These are phyloP conservation scores for Chaetomium olivaceum DNA, from an alignment of 2,329 filamentous ascomycete genomes.

Conservation along the genomic window DNA sequence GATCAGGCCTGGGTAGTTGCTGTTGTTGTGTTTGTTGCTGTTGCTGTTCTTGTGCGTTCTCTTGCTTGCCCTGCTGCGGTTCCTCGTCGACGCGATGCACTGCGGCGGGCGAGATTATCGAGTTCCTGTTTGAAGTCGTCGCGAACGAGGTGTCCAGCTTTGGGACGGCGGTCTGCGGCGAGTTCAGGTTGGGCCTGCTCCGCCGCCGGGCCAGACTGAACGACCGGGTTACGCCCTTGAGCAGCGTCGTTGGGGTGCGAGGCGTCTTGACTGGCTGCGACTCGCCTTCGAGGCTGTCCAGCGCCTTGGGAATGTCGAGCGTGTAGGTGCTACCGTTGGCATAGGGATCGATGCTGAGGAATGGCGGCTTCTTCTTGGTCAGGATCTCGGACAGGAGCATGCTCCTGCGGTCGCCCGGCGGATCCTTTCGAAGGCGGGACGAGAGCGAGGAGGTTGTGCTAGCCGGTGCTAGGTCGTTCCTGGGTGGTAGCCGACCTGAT, in stretches of 20 bases:
- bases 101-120: background rate
- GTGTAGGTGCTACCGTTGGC: slow-evolving; percentile 43
- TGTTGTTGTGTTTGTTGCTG: background rate
- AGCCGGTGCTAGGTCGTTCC: slow-evolving; percentile 27
- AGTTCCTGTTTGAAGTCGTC: background rate
- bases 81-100: slow-evolving; percentile 24
- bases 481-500: slow-evolving; percentile 20
- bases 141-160: slow-evolving; percentile 16
- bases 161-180: slow-evolving; percentile 10
- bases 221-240: slow-evolving; percentile 52
- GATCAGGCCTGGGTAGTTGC: slow-evolving; percentile 31
- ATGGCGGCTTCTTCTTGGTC: slow-evolving; percentile 45
- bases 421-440: slow-evolving; percentile 6
- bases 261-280: slow-evolving; percentile 46
- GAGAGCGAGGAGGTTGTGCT: slow-evolving; percentile 31
- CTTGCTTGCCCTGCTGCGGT: background rate
- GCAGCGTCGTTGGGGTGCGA: slow-evolving; percentile 42
- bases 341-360: slow-evolving; percentile 58
- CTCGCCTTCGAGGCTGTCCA: slow-evolving; percentile 31
- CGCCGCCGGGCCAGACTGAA: slow-evolving; percentile 57
- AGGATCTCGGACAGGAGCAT: slow-evolving; percentile 44
- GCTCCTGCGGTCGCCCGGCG: slow-evolving; percentile 47
- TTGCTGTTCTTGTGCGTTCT: background rate
- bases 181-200: slow-evolving; percentile 51
- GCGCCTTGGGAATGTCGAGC: slow-evolving; percentile 32